Conservation (phyloP, 192 early-diverging fungal species). For the Chytriomyces confervae region DNA sequence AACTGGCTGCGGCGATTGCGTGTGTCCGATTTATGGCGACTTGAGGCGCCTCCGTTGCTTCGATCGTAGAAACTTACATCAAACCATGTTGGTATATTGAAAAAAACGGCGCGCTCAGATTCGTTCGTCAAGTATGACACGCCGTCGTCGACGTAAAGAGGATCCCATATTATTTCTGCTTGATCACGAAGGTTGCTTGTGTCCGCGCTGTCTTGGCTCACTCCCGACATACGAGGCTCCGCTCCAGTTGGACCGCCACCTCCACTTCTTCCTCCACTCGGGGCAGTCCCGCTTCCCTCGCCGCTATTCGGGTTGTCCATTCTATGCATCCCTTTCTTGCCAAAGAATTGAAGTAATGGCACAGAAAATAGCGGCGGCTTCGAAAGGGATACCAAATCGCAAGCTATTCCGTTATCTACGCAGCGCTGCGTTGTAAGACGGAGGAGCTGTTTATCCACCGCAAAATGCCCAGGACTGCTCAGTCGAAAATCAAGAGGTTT, state of each 20-base stretch:
- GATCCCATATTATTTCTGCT: constrained; percentile 51
- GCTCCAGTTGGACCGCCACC: background rate
- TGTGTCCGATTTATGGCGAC: background rate
- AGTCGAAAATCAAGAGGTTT: background rate
- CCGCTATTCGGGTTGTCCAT: constrained; percentile 8
- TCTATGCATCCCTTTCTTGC: constrained; percentile 46
- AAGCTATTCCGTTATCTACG: constrained; percentile 86
- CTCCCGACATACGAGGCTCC: constrained; percentile 9
- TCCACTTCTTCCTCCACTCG: background rate
- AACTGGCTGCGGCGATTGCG: constrained; percentile 47
- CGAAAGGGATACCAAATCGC: constrained; percentile 92
- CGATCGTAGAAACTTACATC: constrained; percentile 87
- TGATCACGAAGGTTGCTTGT: constrained; percentile 14
- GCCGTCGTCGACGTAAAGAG: constrained; percentile 55
- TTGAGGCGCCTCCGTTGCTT: constrained; percentile 39
- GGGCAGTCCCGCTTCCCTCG: background rate
- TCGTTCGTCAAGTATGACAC: constrained; percentile 27
- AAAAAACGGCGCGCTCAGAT: constrained; percentile 44
- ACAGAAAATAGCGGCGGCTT: constrained; percentile 85
- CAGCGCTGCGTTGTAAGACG: constrained; percentile 95
- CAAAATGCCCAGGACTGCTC: constrained; percentile 78
- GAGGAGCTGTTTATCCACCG: constrained; percentile 81
- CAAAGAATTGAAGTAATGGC: constrained; percentile 83
- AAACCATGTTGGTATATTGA: constrained; percentile 89
- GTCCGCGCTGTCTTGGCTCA: background rate